Percentiles rank a stretch among this genome's conserved stretches.
phyloP scores from a whole-genome alignment of 1,284 basidiomycete species.

The Ustilago curta region DNA sequence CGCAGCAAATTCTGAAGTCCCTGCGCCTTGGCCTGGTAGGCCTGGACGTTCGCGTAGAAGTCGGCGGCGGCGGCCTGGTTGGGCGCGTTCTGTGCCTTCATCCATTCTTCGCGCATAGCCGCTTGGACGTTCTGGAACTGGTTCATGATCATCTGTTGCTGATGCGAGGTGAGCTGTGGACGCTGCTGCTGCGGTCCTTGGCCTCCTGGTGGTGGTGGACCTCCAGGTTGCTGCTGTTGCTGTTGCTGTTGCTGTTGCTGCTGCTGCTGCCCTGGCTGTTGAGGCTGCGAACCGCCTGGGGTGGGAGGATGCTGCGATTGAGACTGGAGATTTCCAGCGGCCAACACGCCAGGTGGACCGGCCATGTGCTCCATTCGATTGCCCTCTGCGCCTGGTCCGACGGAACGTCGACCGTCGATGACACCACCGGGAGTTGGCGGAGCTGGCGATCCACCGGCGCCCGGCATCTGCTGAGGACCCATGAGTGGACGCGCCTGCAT shows the following conservation, averaged over 20 bases:
- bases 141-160: constrained; percentile 62
- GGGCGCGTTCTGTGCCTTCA: constrained; percentile 63
- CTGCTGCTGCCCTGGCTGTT: neutral
- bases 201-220: constrained; percentile 25
- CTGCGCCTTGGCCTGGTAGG: constrained; percentile 59
- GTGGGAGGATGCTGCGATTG: constrained; percentile 36
- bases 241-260: constrained; percentile 22
- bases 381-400: constrained; percentile 38
- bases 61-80: constrained; percentile 58
- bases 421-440: constrained; percentile 41
- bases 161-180: constrained; percentile 59
- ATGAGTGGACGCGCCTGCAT: constrained; percentile 49
- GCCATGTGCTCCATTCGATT: constrained; percentile 42
- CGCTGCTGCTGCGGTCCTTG: constrained; percentile 46
- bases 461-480: constrained; percentile 41
- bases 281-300: constrained; percentile 23
- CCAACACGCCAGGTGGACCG: constrained; percentile 26
- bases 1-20: constrained; percentile 56
- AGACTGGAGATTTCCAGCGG: constrained; percentile 24
- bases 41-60: constrained; percentile 60
- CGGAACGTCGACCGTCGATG: constrained; percentile 46
- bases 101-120: constrained; percentile 60
- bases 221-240: constrained; percentile 29
- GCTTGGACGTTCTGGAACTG: constrained; percentile 62
- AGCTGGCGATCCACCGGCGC: constrained; percentile 36